Percentiles rank a stretch among this genome's conserved stretches.
Evolutionary conservation across 2,329 filamentous ascomycete species (phyloP).

Genomic region (Sporothrix mexicana): DNA sequence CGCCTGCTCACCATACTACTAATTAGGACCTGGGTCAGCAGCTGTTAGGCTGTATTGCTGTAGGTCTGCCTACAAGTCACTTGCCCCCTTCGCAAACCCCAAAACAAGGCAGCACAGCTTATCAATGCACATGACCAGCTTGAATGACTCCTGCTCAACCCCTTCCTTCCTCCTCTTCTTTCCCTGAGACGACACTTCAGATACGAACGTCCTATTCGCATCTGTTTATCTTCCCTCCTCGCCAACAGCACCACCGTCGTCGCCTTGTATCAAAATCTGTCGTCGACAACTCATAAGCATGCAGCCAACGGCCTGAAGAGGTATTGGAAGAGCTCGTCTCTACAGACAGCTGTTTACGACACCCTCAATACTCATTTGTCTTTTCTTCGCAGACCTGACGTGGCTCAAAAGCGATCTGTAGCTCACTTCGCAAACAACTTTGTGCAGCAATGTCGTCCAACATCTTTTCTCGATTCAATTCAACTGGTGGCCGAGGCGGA

Average conservation of each 20-base stretch:
- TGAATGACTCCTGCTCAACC: neutral
- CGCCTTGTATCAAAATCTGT: neutral
- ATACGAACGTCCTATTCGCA: too few relatives aligned
- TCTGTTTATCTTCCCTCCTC: too few relatives aligned
- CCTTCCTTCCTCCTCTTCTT: neutral
- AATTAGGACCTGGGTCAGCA: too few relatives aligned
- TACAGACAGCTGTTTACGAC: conserved; percentile 22
- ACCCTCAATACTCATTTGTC: neutral
- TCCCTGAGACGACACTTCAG: too few relatives aligned
- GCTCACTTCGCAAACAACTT: neutral
- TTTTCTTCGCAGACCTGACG: neutral
- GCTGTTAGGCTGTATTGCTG: conserved; percentile 7
- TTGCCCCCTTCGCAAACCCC: conserved; percentile 24
- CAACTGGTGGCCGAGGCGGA: conserved; percentile 45
- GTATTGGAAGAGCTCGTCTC: conserved; percentile 29
- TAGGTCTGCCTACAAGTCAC: conserved; percentile 27
- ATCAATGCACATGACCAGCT: conserved; percentile 30
- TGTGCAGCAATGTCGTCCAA: conserved; percentile 52
- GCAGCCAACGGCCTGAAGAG: neutral
- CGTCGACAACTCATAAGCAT: conserved; percentile 24
- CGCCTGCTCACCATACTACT: conserved; percentile 14
- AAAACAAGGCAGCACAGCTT: conserved; percentile 32
- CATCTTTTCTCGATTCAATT: conserved; percentile 54
- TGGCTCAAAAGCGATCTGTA: neutral
- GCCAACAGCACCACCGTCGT: too few relatives aligned